phyloP scores from a whole-genome alignment of 1,284 basidiomycete species.

The Pyrrhoderma noxium region DNA sequence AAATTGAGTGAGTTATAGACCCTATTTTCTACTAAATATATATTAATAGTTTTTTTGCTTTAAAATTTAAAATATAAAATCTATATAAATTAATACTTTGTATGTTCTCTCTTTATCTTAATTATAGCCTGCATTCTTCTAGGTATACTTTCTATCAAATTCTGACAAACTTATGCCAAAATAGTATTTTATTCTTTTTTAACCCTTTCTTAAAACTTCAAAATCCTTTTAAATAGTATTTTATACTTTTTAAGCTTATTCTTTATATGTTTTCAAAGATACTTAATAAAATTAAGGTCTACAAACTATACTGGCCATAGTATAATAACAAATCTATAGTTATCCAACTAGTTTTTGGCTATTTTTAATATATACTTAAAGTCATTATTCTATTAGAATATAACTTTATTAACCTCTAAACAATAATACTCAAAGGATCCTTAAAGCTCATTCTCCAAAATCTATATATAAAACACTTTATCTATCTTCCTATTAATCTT shows the following conservation, averaged over 20 bases:
- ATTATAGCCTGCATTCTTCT: not conserved
- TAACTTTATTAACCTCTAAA: not conserved
- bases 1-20: too few species aligned
- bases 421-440: not conserved
- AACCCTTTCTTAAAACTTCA: not conserved
- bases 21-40: too few species aligned
- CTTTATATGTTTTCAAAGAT: slow-evolving; percentile 27
- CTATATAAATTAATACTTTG: slow-evolving; percentile 1
- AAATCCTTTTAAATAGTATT: not conserved
- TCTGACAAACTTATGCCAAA: slow-evolving; percentile 18
- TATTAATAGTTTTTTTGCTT: too few species aligned
- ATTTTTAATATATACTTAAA: not conserved
- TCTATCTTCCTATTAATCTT: not conserved
- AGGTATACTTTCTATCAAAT: slow-evolving; percentile 22
- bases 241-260: slow-evolving; percentile 18
- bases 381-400: not conserved
- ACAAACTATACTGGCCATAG: slow-evolving; percentile 29
- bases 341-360: slow-evolving; percentile 21
- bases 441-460: not conserved
- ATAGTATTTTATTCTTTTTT: not conserved
- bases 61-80: too few species aligned
- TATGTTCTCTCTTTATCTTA: not conserved
- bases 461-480: not conserved
- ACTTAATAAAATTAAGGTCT: slow-evolving; percentile 33
- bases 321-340: slow-evolving; percentile 23